Base-by-base conservation (phyloP, 2,329 filamentous ascomycete species). In the Neofusicoccum parvum region DNA sequence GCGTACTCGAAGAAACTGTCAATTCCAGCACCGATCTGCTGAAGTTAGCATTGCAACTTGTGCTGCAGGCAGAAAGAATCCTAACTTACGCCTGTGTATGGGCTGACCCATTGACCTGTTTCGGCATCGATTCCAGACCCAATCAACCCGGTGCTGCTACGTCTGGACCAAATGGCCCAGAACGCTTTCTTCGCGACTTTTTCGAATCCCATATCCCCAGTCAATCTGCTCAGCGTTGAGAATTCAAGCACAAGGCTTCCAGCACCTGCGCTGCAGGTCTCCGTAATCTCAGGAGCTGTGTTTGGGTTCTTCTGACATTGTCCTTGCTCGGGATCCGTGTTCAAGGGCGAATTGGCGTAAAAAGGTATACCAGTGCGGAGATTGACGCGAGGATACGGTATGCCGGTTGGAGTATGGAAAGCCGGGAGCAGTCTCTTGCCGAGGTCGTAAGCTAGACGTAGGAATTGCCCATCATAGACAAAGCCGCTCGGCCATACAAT, bases 1-100 rank as follows among this genome's bases (percentile, higher is more conserved):
- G 95, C 94, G 78, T 99, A 99, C 79, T 99, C 95, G 73, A 97
- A 98, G 80, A 99, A 99, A 79, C 94, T 97, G 80, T 99, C 95
- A 73, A 97, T 92, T 45, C 95, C 95, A 7, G 95, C 95, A 58
- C 95, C 95, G 71, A 99, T 96, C 80, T 82, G 68, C 67, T 60
- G 9, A 12, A 65, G 17, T 54, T n/a, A 53, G 14, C 23, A 69
- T 45, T 65, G 65, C 58, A 62, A 53, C 62, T 2, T 6, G 36
- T 10, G 37, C 34, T 60, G 36, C 50, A 34, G 51, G 56, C 66
- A 45, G 34, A 58, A 66, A 45, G 34, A 46, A 7, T 32, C 14
- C 3, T 48, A 45, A 72, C 77, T 68, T 75, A 82, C 80, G 36
- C 95, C 94, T n/a, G 94, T 90, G 75, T 92, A 94, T 1, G 91